phyloP scores from a whole-genome alignment of 2,329 filamentous ascomycete genomes.

The Hymenotorrendiella dingleyae region DNA sequence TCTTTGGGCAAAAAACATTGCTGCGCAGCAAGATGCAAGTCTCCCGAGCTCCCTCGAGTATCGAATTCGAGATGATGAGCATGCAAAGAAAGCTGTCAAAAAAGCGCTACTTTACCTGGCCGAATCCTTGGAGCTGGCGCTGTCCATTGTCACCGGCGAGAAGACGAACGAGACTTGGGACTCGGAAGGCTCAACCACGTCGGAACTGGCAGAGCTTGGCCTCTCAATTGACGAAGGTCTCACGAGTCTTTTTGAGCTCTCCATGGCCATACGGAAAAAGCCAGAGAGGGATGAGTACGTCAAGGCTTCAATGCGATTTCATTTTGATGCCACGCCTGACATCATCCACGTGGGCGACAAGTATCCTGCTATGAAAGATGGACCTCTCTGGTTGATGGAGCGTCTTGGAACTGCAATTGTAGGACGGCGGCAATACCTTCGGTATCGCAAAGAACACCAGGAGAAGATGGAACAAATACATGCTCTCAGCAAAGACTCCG shows the following conservation, averaged over 20 bases:
- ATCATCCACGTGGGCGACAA: conserved; percentile 8
- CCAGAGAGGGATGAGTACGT: conserved; percentile 6
- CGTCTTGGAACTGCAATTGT: conserved; percentile 23
- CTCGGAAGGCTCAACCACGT: background rate
- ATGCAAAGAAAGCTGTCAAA: background rate
- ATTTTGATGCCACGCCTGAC: conserved; percentile 3
- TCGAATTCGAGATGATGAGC: conserved; percentile 1
- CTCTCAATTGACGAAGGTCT: conserved; percentile 1
- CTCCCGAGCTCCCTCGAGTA: conserved; percentile 7
- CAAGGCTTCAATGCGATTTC: background rate
- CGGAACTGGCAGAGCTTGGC: conserved; percentile 5
- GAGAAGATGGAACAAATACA: conserved; percentile 4
- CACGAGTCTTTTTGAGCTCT: conserved; percentile 5
- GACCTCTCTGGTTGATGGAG: conserved; percentile 6
- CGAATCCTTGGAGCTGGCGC: background rate
- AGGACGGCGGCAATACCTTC: conserved; percentile 21
- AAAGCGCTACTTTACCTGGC: background rate
- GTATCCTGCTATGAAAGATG: background rate
- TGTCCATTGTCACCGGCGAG: conserved; percentile 2
- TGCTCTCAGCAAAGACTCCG: background rate
- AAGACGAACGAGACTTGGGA: conserved; percentile 4
- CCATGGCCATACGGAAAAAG: conserved; percentile 6
- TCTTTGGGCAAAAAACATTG: conserved; percentile 7
- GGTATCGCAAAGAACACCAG: conserved; percentile 22
- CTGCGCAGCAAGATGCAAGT: conserved; percentile 2